Conservation (phyloP, 176 grass and related monocot species). For the Bonia amplexicaulis region DNA sequence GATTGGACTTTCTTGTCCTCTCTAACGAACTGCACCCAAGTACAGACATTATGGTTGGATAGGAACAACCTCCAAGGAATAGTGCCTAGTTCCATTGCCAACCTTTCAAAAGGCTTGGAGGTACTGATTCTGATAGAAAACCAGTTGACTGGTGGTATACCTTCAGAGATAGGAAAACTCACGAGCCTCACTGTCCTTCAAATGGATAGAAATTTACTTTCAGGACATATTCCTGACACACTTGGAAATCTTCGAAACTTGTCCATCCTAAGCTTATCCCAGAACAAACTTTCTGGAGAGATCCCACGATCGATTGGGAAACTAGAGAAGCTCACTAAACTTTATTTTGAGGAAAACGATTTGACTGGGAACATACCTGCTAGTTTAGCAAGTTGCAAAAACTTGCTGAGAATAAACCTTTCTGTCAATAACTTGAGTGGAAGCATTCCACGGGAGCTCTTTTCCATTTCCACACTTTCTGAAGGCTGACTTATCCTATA, state of each 20-base stretch:
- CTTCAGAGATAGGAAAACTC: background rate
- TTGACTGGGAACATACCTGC: conserved; percentile 2
- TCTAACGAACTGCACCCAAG: background rate
- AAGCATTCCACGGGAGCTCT: background rate
- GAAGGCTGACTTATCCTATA: background rate
- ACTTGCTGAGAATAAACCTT: conserved; percentile 12
- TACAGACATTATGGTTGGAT: background rate
- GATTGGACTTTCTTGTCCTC: conserved; percentile 12
- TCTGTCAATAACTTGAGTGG: conserved; percentile 19
- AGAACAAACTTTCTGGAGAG: conserved; percentile 23
- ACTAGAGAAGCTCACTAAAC: background rate
- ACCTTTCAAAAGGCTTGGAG: background rate
- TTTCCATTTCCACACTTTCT: conserved; percentile 6
- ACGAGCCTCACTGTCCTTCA: too few relatives aligned
- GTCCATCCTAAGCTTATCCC: background rate
- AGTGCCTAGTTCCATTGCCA: background rate
- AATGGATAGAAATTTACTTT: too few relatives aligned
- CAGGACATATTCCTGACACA: background rate
- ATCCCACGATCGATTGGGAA: conserved; percentile 20
- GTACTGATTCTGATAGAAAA: too few relatives aligned
- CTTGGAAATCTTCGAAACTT: background rate
- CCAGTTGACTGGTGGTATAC: background rate
- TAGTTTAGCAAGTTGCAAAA: background rate
- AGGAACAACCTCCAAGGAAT: background rate
- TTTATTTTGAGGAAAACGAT: conserved; percentile 4